A percentile compares a stretch with the other conserved stretches of the same genome.
These are phyloP conservation scores for Microcyclospora tardicrescens DNA, from an alignment of 2,329 filamentous ascomycete species.

Conservation along the genomic window DNA sequence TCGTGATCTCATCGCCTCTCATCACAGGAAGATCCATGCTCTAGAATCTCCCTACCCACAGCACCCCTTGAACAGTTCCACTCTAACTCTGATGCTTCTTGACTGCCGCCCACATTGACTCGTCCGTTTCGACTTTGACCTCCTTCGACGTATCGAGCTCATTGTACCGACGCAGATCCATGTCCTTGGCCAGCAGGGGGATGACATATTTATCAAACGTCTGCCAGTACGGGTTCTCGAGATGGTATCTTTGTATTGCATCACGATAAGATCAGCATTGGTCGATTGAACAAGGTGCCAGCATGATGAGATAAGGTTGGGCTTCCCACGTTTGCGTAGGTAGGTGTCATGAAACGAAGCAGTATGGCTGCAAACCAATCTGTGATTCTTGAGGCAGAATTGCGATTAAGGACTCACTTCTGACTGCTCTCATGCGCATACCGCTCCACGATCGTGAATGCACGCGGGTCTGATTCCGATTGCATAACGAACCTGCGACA, in stretches of 20 bases:
- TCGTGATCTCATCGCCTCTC: too few relatives aligned
- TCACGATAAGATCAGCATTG: not conserved
- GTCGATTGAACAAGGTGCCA: too few relatives aligned
- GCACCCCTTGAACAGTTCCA: too few relatives aligned
- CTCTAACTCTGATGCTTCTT: constrained; percentile 21
- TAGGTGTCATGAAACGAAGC: too few relatives aligned
- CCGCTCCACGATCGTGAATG: constrained; percentile 64
- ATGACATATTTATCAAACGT: constrained; percentile 64
- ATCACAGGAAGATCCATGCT: too few relatives aligned
- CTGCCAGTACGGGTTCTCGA: constrained; percentile 58
- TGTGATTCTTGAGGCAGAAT: too few relatives aligned
- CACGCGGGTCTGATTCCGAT: constrained; percentile 51
- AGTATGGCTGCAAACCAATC: too few relatives aligned
- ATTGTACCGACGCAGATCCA: constrained; percentile 56
- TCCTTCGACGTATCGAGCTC: constrained; percentile 47
- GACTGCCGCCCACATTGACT: constrained; percentile 21
- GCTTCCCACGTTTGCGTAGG: too few relatives aligned
- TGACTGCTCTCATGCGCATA: constrained; percentile 49
- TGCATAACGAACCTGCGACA: constrained; percentile 62
- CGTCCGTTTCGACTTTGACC: constrained; percentile 22
- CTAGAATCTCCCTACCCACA: too few relatives aligned
- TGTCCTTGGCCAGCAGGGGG: constrained; percentile 52
- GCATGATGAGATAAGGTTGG: too few relatives aligned
- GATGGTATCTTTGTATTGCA: constrained; percentile 27
- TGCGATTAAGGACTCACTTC: constrained; percentile 33